Conservation (phyloP, 2,329 filamentous ascomycete genomes). For the Penicillium sclerotigenum region DNA sequence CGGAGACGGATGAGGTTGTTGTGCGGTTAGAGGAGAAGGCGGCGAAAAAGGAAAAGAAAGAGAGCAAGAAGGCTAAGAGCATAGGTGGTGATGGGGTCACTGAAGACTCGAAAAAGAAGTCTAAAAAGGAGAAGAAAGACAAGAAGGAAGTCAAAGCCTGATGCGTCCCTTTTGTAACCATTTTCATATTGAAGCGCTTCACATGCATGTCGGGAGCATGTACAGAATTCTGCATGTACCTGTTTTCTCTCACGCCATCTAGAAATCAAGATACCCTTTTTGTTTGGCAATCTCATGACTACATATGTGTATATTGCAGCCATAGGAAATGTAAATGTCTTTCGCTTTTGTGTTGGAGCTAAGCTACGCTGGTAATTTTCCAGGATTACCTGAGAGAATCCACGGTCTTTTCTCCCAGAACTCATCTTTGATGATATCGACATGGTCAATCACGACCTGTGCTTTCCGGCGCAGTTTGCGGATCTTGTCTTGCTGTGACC, state of each 20-base stretch:
- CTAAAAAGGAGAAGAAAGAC: conserved; percentile 45
- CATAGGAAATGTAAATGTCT: neutral
- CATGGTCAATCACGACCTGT: conserved; percentile 73
- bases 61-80: conserved; percentile 28
- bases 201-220: conserved; percentile 5
- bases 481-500: conserved; percentile 78
- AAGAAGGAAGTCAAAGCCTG: conserved; percentile 14
- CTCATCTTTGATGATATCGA: conserved; percentile 91
- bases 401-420: conserved; percentile 90
- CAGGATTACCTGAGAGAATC: conserved; percentile 72
- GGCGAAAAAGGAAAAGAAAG: conserved; percentile 25
- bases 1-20: neutral
- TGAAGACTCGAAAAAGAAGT: conserved; percentile 46
- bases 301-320: no score
- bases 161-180: conserved; percentile 38
- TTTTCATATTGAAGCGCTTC: conserved; percentile 5
- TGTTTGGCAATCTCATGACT: conserved; percentile 18
- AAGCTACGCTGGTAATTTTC: conserved; percentile 58
- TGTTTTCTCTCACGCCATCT: conserved; percentile 16
- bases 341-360: conserved; percentile 8
- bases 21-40: conserved; percentile 12
- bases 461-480: conserved; percentile 79
- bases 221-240: conserved; percentile 19
- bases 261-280: conserved; percentile 36
- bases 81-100: conserved; percentile 14